Evolutionary conservation across 1,284 basidiomycete genomes (phyloP).

Genomic region (Fomitopsis betulina): DNA sequence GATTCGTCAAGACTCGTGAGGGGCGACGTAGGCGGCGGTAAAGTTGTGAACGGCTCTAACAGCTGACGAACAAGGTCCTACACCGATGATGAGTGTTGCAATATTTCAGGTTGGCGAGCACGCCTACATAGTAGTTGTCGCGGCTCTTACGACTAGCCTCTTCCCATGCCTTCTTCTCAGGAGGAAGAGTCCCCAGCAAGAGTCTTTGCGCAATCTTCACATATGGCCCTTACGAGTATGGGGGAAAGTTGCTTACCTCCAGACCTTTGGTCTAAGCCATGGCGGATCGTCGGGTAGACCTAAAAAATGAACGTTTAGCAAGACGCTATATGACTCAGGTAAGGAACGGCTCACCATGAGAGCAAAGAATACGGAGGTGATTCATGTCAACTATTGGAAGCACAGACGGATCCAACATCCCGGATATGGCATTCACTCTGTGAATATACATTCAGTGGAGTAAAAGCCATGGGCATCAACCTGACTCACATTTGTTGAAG

Average conservation of each 20-base stretch:
- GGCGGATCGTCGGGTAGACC: conserved; percentile 67
- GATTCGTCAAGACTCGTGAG: conserved; percentile 42
- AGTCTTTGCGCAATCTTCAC: conserved; percentile 35
- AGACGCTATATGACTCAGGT: conserved; percentile 12
- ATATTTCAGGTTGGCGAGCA: not conserved
- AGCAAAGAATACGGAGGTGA: conserved; percentile 49
- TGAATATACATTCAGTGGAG: conserved; percentile 3
- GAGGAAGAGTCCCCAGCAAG: conserved; percentile 56
- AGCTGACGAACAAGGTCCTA: conserved; percentile 67
- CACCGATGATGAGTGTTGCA: conserved; percentile 7
- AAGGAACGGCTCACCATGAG: conserved; percentile 38
- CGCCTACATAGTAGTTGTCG: conserved; percentile 64
- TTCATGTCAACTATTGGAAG: conserved; percentile 53
- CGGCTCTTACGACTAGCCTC: conserved; percentile 54
- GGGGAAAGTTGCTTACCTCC: conserved; percentile 51
- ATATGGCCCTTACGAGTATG: not conserved
- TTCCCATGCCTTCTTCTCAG: conserved; percentile 54
- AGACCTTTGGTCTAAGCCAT: conserved; percentile 69
- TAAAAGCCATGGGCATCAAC: conserved; percentile 1
- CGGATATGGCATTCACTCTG: conserved; percentile 52
- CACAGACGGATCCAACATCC: conserved; percentile 48
- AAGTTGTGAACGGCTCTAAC: conserved; percentile 46
- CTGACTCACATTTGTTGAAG: conserved; percentile 56
- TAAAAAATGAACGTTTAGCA: conserved; percentile 22
- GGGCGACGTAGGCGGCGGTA: conserved; percentile 43